These are phyloP conservation scores for Casuarina cunninghamiana DNA, from an alignment of 306 rosid species.

Conservation along the genomic window DNA sequence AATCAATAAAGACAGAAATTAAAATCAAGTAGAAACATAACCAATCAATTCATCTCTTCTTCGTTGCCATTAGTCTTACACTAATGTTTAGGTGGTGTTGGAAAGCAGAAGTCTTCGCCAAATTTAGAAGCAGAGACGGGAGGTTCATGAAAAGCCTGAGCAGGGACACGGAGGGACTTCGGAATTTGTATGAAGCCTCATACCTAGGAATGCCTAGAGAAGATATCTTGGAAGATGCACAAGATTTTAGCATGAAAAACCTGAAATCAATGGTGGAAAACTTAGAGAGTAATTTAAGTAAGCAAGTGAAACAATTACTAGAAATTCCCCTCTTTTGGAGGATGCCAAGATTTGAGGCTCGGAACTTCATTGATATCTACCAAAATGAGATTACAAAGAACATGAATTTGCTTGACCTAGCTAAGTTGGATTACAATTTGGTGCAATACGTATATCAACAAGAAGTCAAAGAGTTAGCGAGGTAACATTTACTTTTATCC, in stretches of 20 bases:
- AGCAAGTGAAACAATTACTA: conserved; percentile 14
- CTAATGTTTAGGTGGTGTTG: background rate
- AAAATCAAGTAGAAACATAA: no score
- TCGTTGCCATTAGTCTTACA: background rate
- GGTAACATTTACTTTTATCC: background rate
- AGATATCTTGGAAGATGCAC: conserved; percentile 32
- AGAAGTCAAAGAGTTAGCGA: conserved; percentile 29
- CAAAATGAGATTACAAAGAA: conserved; percentile 9
- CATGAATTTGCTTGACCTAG: conserved; percentile 29
- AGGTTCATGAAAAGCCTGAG: conserved; percentile 25
- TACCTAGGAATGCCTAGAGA: conserved; percentile 27
- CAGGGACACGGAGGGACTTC: conserved; percentile 18
- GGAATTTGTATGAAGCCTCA: conserved; percentile 38
- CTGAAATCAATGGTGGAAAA: conserved; percentile 1
- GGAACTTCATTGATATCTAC: conserved; percentile 18
- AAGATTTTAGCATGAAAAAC: conserved; percentile 4
- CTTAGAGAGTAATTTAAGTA: background rate
- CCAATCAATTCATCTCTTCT: no score
- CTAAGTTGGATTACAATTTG: conserved; percentile 39
- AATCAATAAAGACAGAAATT: no score
- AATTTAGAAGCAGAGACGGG: conserved; percentile 14
- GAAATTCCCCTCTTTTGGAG: conserved; percentile 28
- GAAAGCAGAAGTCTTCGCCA: conserved; percentile 20
- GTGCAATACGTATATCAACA: conserved; percentile 31
- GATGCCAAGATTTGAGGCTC: conserved; percentile 30